Evolutionary conservation across 257 asterid genomes (phyloP), one percentile per base, ranked within the genome.

Genomic region (Solanum phureja): DNA sequence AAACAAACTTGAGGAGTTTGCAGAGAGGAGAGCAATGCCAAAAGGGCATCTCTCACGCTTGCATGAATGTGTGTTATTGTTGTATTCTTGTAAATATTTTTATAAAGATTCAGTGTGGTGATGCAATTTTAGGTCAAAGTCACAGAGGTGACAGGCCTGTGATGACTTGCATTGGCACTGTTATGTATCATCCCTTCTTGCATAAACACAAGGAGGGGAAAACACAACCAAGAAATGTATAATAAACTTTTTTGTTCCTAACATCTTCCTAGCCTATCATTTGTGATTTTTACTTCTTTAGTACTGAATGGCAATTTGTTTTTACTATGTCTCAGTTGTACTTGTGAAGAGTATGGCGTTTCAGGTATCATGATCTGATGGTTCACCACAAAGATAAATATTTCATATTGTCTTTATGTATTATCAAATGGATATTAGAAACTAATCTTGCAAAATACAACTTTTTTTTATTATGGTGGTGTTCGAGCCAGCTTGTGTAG

Each of bases 61-160:
- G 90, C 89, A 93, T 93, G 93, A 92, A 88, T 92, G 92, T 87
- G 91, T 86, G 89, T 85, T 88, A 34, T 34, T 71, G 49, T 46
- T 90, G 88, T 33, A 33, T 33, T 33, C 34, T 33, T 33, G 34
- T 33, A 33, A 91, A 95, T 95, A 95, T 90, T 87, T 71, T 91
- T 88, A 90, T 89, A 86, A 90, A 87, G 90, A 52, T 79, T 83
- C 86, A 44, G 95, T 82, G 91, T 91, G 86, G 29, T 68, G 83
- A 89, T 89, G 94, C 94, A 90, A 87, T 89, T 86, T 91, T 93
- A 87, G 98, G 98, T 95, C 98, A 94, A 95, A 94, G 98, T 95
- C 94, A 93, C 94, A 88, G 87, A 89, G 97, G 95, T 94, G 98
- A 94, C 98, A 46, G 98, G 98, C 97, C 94, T 86, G 23, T 82